Percentiles rank a stretch among this genome's conserved stretches.
Evolutionary conservation across 805 yeast species (phyloP).

Genomic region (Candida ipomoeae): DNA sequence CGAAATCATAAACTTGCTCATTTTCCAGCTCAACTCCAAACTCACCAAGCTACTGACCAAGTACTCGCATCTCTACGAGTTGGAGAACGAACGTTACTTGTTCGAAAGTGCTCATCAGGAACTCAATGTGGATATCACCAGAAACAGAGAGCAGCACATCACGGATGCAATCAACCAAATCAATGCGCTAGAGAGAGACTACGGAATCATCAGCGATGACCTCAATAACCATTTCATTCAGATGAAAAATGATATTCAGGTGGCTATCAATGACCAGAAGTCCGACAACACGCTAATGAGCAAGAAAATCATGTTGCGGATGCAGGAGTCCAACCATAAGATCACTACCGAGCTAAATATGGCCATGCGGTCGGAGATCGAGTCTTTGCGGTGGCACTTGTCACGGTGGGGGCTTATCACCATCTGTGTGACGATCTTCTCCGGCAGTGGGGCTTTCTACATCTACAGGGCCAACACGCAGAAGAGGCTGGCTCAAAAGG

Average conservation of each 20-base stretch:
- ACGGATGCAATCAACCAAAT: slow-evolving; percentile 63
- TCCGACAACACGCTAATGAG: slow-evolving; percentile 77
- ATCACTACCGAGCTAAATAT: slow-evolving; percentile 78
- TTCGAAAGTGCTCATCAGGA: slow-evolving; percentile 93
- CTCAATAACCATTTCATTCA: slow-evolving; percentile 56
- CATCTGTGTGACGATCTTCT: slow-evolving; percentile 59
- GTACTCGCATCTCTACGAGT: slow-evolving; percentile 56
- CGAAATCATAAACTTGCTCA: slow-evolving; percentile 47
- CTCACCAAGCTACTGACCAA: slow-evolving; percentile 41
- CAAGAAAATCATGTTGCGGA: slow-evolving; percentile 59
- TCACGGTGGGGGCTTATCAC: slow-evolving; percentile 85
- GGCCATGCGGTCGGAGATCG: slow-evolving; percentile 81
- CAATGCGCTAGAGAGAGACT: slow-evolving; percentile 66
- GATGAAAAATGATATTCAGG: slow-evolving; percentile 69
- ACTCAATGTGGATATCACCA: slow-evolving; percentile 69
- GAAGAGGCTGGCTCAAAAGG: slow-evolving; percentile 21
- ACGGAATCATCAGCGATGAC: slow-evolving; percentile 72
- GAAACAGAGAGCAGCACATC: slow-evolving; percentile 65
- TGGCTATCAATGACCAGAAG: slow-evolving; percentile 81
- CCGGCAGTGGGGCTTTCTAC: slow-evolving; percentile 50
- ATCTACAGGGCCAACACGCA: slow-evolving; percentile 32
- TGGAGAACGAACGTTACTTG: slow-evolving; percentile 83
- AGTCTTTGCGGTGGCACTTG: slow-evolving; percentile 87
- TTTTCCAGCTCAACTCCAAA: slow-evolving; percentile 40
- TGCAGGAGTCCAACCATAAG: slow-evolving; percentile 80